Conservation (phyloP, 176 grass and related monocot species). For the Lolium rigidum region DNA sequence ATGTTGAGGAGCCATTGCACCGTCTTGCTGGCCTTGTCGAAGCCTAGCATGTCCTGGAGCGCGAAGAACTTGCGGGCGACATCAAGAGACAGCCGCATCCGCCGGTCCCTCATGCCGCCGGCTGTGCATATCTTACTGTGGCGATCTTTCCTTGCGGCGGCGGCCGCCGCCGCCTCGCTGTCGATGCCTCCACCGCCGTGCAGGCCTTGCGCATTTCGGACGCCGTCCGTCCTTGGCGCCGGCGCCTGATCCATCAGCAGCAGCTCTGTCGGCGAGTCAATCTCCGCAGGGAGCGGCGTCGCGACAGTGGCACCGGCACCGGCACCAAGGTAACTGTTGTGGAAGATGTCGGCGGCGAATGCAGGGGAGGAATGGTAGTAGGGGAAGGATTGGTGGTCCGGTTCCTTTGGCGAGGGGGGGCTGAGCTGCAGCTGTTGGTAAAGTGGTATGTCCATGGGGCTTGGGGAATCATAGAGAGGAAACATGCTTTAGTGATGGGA, state of each 20-base stretch:
- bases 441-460: constrained; percentile 49
- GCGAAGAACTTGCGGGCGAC: constrained; percentile 89
- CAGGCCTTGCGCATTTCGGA: background rate
- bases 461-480: constrained; percentile 56
- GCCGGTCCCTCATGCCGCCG: constrained; percentile 74
- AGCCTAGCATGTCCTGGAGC: constrained; percentile 91
- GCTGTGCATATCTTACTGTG: constrained; percentile 97
- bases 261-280: constrained; percentile 32
- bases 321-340: constrained; percentile 30
- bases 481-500: constrained; percentile 64
- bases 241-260: constrained; percentile 27
- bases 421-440: constrained; percentile 60
- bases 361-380: constrained; percentile 46
- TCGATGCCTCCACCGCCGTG: background rate
- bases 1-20: constrained; percentile 89
- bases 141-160: constrained; percentile 70
- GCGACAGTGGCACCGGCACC: background rate
- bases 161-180: constrained; percentile 3
- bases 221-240: background rate
- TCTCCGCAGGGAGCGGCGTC: background rate
- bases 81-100: constrained; percentile 92
- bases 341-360: constrained; percentile 48
- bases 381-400: constrained; percentile 47
- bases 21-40: constrained; percentile 98
- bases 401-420: constrained; percentile 49